phyloP scores from a whole-genome alignment of 2,329 filamentous ascomycete genomes.

The Fusarium anthophilum region DNA sequence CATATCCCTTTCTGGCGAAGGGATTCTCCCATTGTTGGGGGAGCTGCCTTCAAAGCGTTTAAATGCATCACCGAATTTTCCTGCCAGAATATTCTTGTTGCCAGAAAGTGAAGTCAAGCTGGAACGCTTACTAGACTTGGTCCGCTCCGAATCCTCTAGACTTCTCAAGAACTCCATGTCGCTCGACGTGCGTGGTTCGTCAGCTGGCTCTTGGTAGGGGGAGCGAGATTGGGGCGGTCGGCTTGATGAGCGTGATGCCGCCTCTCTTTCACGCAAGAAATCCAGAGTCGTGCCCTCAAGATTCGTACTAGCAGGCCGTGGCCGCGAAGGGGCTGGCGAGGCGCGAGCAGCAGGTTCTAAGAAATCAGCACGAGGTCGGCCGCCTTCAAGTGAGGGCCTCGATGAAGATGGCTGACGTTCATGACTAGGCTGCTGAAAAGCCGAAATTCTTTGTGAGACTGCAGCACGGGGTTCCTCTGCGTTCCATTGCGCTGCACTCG shows the following conservation, averaged over 20 bases:
- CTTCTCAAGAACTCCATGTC: constrained; percentile 85
- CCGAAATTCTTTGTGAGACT: constrained; percentile 33
- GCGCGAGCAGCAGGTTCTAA: constrained; percentile 37
- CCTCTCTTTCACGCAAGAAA: constrained; percentile 81
- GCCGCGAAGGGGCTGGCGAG: constrained; percentile 56
- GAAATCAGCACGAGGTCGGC: constrained; percentile 40
- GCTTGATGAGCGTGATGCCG: constrained; percentile 54
- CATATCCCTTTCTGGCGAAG: constrained; percentile 60
- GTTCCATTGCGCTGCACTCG: constrained; percentile 17
- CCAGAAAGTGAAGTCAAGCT: constrained; percentile 78
- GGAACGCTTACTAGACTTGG: constrained; percentile 69
- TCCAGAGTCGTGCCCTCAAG: constrained; percentile 81
- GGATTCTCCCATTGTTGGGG: constrained; percentile 50
- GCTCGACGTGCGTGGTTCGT: constrained; percentile 59
- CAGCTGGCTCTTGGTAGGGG: constrained; percentile 52
- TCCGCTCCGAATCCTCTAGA: constrained; percentile 71
- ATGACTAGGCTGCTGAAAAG: constrained; percentile 43
- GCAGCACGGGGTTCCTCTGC: constrained; percentile 33
- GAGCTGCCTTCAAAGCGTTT: constrained; percentile 80
- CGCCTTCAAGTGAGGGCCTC: constrained; percentile 42
- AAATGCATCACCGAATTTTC: constrained; percentile 93
- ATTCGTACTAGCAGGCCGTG: constrained; percentile 83
- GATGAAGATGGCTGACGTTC: constrained; percentile 40
- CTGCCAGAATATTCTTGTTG: constrained; percentile 84
- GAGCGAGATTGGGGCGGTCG: constrained; percentile 50